These are phyloP conservation scores for Basidiobolus meristosporus DNA, from an alignment of 371 early-diverging fungal genomes.

Conservation along the genomic window DNA sequence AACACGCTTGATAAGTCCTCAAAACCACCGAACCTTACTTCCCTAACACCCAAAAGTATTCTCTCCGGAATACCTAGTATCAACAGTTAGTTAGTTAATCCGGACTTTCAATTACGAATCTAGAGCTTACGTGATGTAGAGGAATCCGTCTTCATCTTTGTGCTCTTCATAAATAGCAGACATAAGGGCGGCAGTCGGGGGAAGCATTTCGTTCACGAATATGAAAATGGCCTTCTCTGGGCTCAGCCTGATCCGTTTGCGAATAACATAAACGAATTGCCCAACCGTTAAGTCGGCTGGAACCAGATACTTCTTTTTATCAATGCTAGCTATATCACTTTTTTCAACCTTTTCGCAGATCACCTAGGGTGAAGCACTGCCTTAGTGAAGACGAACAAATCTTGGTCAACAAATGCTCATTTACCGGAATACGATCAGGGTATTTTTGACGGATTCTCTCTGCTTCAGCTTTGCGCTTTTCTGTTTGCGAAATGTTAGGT, in stretches of 20 bases:
- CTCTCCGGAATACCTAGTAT: no score
- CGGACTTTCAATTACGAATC: no score
- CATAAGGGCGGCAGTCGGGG: conserved; percentile 77
- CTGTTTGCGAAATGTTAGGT: conserved; percentile 22
- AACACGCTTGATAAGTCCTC: no score
- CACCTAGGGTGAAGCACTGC: conserved; percentile 13
- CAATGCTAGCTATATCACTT: conserved; percentile 84
- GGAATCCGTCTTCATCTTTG: conserved; percentile 90
- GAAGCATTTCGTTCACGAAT: conserved; percentile 89
- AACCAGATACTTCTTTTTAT: conserved; percentile 96
- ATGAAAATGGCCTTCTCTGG: conserved; percentile 96
- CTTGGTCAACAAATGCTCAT: no score
- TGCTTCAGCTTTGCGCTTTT: conserved; percentile 89
- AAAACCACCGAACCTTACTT: no score
- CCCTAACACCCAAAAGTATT: no score
- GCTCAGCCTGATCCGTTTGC: conserved; percentile 78
- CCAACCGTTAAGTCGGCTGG: conserved; percentile 93
- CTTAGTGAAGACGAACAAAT: background rate
- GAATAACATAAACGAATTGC: conserved; percentile 93
- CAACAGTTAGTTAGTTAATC: no score
- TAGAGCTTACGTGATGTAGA: conserved; percentile 86
- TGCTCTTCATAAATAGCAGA: conserved; percentile 81
- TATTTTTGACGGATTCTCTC: conserved; percentile 91
- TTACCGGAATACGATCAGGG: conserved; percentile 90
- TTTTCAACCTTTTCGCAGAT: conserved; percentile 94